Percentiles rank a stretch among this genome's conserved stretches.
Evolutionary conservation across 148 eudicot species (phyloP).

Genomic region (Persicaria tinctoria): DNA sequence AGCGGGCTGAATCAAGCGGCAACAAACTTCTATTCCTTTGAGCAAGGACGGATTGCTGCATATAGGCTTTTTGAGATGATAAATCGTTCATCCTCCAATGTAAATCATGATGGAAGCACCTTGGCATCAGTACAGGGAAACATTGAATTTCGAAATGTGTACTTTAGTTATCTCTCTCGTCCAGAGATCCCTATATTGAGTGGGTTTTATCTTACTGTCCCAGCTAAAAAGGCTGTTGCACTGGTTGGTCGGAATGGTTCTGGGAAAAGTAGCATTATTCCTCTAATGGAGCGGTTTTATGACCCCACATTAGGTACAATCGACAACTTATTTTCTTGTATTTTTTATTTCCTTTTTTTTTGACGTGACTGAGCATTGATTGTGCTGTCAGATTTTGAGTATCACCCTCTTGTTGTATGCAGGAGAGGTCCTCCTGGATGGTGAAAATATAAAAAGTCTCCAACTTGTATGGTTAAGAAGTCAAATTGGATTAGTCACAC

Average conservation of each 20-base stretch:
- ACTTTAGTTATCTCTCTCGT: slow-evolving; percentile 92
- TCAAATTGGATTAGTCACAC: slow-evolving; percentile 94
- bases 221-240: slow-evolving; percentile 94
- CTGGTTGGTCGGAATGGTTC: slow-evolving; percentile 99
- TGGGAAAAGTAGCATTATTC: slow-evolving; percentile 97
- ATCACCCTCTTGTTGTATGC: slow-evolving; percentile 17
- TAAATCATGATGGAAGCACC: slow-evolving; percentile 64
- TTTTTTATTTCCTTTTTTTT: not conserved
- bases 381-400: slow-evolving; percentile 4
- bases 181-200: slow-evolving; percentile 98
- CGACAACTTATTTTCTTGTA: not conserved
- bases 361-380: not conserved
- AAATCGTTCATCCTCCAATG: slow-evolving; percentile 76
- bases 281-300: slow-evolving; percentile 97
- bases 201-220: slow-evolving; percentile 94
- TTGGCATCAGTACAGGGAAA: slow-evolving; percentile 76
- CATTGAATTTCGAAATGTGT: slow-evolving; percentile 96
- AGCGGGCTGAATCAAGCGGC: slow-evolving; percentile 99
- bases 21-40: slow-evolving; percentile 96
- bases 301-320: slow-evolving; percentile 92
- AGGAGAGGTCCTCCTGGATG: slow-evolving; percentile 97
- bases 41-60: slow-evolving; percentile 99
- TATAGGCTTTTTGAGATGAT: slow-evolving; percentile 98
- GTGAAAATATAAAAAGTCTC: slow-evolving; percentile 90
- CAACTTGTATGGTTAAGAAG: slow-evolving; percentile 95